Evolutionary conservation across 192 early-diverging fungal genomes (phyloP).

Genomic region (Coemansia sp.): DNA sequence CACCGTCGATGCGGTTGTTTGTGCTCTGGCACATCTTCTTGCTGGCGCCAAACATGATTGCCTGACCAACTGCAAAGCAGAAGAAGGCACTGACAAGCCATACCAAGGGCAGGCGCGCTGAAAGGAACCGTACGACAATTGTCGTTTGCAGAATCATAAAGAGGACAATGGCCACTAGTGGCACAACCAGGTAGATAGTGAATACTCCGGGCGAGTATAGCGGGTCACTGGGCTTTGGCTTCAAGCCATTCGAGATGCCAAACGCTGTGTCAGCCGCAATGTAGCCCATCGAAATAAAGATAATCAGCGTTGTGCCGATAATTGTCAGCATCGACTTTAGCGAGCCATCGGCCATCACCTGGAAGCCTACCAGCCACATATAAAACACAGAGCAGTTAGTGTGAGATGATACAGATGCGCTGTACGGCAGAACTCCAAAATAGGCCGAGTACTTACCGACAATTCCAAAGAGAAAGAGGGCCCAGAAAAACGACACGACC

Average conservation of each 20-base stretch:
- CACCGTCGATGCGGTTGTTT: slow-evolving; percentile 52
- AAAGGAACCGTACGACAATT: slow-evolving; percentile 50
- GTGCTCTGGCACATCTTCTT: slow-evolving; percentile 56
- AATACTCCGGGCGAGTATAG: slow-evolving; percentile 50
- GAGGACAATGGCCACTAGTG: slow-evolving; percentile 44
- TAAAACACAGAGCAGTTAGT: background rate
- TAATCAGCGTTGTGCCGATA: slow-evolving; percentile 30
- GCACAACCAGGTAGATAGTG: slow-evolving; percentile 51
- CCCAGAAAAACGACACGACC: slow-evolving; percentile 51
- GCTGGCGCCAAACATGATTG: slow-evolving; percentile 52
- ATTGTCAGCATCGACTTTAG: slow-evolving; percentile 45
- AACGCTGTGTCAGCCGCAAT: slow-evolving; percentile 54
- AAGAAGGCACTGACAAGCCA: slow-evolving; percentile 45
- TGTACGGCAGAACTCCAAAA: slow-evolving; percentile 10
- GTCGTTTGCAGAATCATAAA: slow-evolving; percentile 40
- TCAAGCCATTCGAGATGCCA: slow-evolving; percentile 48
- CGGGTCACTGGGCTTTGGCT: slow-evolving; percentile 42
- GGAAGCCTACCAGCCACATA: slow-evolving; percentile 45
- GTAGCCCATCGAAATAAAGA: slow-evolving; percentile 51
- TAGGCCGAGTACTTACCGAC: slow-evolving; percentile 43
- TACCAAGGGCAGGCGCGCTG: slow-evolving; percentile 46
- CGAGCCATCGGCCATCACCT: slow-evolving; percentile 54
- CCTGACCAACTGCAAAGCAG: slow-evolving; percentile 50
- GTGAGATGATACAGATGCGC: background rate
- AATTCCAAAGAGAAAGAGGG: slow-evolving; percentile 38